Conservation (phyloP, 2,329 filamentous ascomycete species). For the Pyrenochaeta sp. region DNA sequence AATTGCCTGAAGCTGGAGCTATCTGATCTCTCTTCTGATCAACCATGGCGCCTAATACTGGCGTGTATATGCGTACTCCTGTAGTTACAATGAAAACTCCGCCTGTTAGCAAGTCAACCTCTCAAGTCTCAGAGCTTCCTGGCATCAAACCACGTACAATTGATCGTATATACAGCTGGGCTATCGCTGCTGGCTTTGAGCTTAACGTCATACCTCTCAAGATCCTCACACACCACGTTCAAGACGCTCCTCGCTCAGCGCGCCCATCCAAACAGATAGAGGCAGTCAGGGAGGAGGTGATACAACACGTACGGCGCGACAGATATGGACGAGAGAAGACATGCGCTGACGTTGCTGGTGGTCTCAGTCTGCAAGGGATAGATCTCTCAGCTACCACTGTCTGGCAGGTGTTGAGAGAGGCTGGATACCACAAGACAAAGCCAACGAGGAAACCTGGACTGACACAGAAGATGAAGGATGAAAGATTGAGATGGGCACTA, state of each 20-base stretch:
- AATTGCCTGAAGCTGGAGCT: too few species aligned
- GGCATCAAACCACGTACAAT: conserved; percentile 5
- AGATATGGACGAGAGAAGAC: conserved; percentile 15
- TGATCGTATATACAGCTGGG: conserved; percentile 10
- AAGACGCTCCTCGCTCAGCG: conserved; percentile 9
- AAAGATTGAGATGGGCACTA: conserved; percentile 1
- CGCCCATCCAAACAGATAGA: conserved; percentile 8
- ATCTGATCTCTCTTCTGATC: background rate
- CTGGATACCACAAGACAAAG: conserved; percentile 10
- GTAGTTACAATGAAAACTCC: conserved; percentile 10
- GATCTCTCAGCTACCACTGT: conserved; percentile 4
- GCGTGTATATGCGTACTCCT: conserved; percentile 5
- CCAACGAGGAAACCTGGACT: conserved; percentile 15
- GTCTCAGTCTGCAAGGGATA: conserved; percentile 7
- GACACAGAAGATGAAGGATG: conserved; percentile 10
- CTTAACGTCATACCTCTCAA: conserved; percentile 7
- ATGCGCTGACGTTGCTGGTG: conserved; percentile 6
- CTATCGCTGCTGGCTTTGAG: conserved; percentile 12
- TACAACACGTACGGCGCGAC: conserved; percentile 8
- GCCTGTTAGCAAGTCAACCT: conserved; percentile 1
- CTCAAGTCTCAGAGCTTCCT: conserved; percentile 4
- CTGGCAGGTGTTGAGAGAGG: conserved; percentile 4
- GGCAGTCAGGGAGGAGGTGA: conserved; percentile 2
- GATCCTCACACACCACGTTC: conserved; percentile 6
- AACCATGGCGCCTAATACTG: conserved; percentile 10